phyloP scores from a whole-genome alignment of 139 green algal species.

The Pleodorina starrii region DNA sequence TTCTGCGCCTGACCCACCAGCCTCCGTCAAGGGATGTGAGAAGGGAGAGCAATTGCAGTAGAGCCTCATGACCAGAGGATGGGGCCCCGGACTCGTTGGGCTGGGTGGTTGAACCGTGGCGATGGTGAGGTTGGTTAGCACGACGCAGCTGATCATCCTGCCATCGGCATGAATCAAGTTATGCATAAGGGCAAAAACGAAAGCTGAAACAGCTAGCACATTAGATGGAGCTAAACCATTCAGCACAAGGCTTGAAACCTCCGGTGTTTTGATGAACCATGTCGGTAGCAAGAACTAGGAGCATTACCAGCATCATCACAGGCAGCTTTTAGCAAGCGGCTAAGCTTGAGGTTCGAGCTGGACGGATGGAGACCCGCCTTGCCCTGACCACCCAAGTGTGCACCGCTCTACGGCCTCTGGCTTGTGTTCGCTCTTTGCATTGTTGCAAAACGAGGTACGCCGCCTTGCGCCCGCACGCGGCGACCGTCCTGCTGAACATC shows the following conservation, averaged over 20 bases:
- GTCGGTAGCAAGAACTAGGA: too few species aligned
- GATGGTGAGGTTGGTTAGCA: neutral
- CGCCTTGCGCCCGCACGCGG: neutral
- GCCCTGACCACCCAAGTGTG: too few species aligned
- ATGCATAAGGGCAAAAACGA: neutral
- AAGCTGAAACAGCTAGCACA: neutral
- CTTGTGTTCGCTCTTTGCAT: too few species aligned
- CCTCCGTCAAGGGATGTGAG: slow-evolving; percentile 34
- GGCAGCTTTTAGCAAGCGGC: too few species aligned
- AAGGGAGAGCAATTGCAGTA: slow-evolving; percentile 23
- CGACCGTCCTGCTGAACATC: neutral
- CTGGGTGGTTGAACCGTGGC: neutral
- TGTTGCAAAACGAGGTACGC: neutral
- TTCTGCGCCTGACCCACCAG: neutral
- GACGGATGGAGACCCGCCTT: too few species aligned
- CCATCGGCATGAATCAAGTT: neutral
- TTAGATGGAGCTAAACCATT: neutral
- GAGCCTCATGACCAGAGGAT: neutral
- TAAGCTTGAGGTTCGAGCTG: too few species aligned
- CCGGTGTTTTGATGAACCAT: too few species aligned
- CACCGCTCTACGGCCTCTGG: too few species aligned
- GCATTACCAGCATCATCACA: too few species aligned
- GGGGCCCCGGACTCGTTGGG: too few species aligned
- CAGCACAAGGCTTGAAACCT: too few species aligned
- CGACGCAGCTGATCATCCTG: neutral